phyloP scores from a whole-genome alignment of 306 rosid genomes.

The Prosopis cineraria region DNA sequence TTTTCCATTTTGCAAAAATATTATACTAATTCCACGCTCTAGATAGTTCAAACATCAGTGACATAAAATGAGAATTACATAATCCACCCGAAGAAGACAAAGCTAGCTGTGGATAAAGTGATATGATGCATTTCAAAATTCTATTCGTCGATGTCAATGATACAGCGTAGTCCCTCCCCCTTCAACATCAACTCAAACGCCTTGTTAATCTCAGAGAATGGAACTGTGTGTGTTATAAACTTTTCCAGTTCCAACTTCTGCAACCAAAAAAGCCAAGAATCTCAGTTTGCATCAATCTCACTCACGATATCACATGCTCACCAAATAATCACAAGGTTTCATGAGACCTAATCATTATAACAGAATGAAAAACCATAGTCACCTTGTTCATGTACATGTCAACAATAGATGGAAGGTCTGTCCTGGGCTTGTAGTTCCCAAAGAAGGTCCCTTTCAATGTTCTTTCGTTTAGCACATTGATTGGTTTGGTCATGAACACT shows the following conservation, averaged over 20 bases:
- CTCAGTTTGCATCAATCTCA: background rate
- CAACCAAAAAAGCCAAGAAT: background rate
- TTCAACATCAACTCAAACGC: constrained; percentile 53
- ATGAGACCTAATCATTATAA: background rate
- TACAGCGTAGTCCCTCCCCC: constrained; percentile 48
- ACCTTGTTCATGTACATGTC: constrained; percentile 62
- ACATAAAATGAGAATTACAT: background rate
- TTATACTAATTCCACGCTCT: too few species aligned
- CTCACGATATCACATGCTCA: background rate
- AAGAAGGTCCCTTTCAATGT: constrained; percentile 60
- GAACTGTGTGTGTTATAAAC: constrained; percentile 48
- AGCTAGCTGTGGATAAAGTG: background rate
- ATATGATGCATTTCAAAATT: background rate
- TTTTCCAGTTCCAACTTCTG: constrained; percentile 55
- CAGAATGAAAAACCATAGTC: background rate
- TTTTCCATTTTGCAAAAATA: too few species aligned
- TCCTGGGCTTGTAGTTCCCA: constrained; percentile 57
- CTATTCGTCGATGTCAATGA: constrained; percentile 52
- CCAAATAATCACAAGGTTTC: too few species aligned
- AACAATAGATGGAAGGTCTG: constrained; percentile 52
- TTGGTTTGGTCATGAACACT: constrained; percentile 47
- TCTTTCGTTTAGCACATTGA: constrained; percentile 45
- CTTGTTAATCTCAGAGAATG: constrained; percentile 57
- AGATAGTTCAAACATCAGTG: background rate
- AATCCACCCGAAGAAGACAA: background rate